A percentile compares a stretch with the other conserved stretches of the same genome.
phyloP scores from a whole-genome alignment of 768 basidiomycete genomes.

The Calocybe indica region DNA sequence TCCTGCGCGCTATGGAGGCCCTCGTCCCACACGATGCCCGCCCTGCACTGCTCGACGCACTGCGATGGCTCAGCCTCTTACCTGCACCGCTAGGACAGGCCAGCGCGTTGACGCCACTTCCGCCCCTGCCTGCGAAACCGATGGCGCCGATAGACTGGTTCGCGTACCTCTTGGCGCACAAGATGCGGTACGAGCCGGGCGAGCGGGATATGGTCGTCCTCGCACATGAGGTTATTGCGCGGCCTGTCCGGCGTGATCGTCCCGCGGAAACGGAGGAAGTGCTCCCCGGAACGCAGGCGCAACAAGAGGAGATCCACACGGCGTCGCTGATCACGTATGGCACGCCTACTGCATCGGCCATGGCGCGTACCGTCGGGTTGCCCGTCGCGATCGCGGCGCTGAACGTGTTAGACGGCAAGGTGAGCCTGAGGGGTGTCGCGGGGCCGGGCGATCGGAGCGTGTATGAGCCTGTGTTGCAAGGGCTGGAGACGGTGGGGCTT shows the following conservation, averaged over 20 bases:
- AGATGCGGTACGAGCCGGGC: slow-evolving; percentile 56
- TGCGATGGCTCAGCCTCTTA: slow-evolving; percentile 44
- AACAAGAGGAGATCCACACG: slow-evolving; percentile 43
- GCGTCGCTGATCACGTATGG: slow-evolving; percentile 64
- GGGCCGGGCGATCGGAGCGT: slow-evolving; percentile 61
- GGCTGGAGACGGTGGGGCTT: slow-evolving; percentile 49
- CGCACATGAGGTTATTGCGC: slow-evolving; percentile 59
- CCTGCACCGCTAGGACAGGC: slow-evolving; percentile 9
- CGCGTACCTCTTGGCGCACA: slow-evolving; percentile 63
- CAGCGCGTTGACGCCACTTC: slow-evolving; percentile 17
- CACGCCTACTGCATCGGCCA: slow-evolving; percentile 53
- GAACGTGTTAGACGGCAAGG: slow-evolving; percentile 58
- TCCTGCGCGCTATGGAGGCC: not conserved
- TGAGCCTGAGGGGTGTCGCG: slow-evolving; percentile 50
- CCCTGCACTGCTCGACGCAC: slow-evolving; percentile 26
- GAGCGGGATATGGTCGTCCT: slow-evolving; percentile 89
- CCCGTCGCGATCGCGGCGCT: slow-evolving; percentile 83
- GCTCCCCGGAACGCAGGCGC: no score
- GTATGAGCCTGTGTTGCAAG: slow-evolving; percentile 55
- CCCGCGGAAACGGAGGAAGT: not conserved
- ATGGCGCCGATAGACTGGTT: slow-evolving; percentile 67
- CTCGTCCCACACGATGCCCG: slow-evolving; percentile 17
- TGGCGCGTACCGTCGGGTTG: slow-evolving; percentile 87
- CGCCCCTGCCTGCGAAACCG: slow-evolving; percentile 35
- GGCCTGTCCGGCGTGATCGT: not conserved